Conservation (phyloP, 345 rosid species). For the Bruguiera gymnorhiza region DNA sequence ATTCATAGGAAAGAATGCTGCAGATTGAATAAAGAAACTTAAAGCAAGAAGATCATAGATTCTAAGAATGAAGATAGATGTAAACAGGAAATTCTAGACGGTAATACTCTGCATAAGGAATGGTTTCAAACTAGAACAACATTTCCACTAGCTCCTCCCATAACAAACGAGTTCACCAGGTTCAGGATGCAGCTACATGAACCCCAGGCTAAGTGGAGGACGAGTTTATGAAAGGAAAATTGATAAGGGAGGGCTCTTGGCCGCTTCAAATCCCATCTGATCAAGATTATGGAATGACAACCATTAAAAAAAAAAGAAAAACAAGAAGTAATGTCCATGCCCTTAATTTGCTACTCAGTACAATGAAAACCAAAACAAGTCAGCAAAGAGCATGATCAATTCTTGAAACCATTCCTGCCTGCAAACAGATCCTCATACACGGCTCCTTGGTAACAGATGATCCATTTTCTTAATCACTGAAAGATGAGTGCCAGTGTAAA, state of each 20-base stretch:
- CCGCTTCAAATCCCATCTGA: conserved; percentile 48
- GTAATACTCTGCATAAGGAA: too few species aligned
- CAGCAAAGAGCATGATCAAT: conserved; percentile 9
- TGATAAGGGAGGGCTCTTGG: conserved; percentile 42
- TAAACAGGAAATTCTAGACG: too few species aligned
- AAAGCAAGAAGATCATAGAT: too few species aligned
- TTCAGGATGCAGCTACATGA: conserved; percentile 12
- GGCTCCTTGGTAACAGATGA: conserved; percentile 26
- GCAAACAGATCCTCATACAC: conserved; percentile 24
- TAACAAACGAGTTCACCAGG: conserved; percentile 13
- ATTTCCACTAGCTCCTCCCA: too few species aligned
- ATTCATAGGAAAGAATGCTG: too few species aligned
- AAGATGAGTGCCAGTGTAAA: conserved; percentile 4
- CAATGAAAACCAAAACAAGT: conserved; percentile 6
- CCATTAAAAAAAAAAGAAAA: conserved; percentile 4
- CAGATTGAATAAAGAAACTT: too few species aligned
- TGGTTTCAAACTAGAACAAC: too few species aligned
- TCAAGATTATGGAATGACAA: conserved; percentile 15
- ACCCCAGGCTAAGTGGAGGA: background rate
- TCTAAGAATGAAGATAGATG: too few species aligned
- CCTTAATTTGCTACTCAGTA: conserved; percentile 20
- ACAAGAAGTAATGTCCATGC: conserved; percentile 5
- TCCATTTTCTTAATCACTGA: conserved; percentile 7
- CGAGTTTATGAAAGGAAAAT: conserved; percentile 12
- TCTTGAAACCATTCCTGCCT: conserved; percentile 25